Evolutionary conservation across 768 basidiomycete species (phyloP), one percentile per base, ranked within the genome.

Genomic region (Hemileccinum rubropunctum): DNA sequence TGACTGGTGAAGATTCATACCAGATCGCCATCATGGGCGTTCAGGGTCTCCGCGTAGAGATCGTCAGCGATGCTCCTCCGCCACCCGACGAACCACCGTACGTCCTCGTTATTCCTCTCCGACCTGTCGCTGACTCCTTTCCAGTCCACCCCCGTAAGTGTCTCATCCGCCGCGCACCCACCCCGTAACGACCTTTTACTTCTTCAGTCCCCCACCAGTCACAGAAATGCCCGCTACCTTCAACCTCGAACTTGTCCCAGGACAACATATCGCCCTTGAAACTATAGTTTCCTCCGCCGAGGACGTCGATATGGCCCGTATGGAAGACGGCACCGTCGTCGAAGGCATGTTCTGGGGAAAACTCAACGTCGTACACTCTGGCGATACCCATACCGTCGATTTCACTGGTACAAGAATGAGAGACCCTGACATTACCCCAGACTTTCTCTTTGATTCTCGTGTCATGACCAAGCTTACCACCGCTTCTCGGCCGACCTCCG

Each of bases 331-430:
- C 1, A 91, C 88, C 13, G 73, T 82, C 20, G 91, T 93, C 17
- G 91, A 89, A 42, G 91, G 91, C 35, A 72, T 80, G 68, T 93
- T 91, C 70, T 92, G 87, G 88, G 91, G 91, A 4, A 91, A 91
- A 62, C 80, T 93, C 47, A 82, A 82, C 57, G 88, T 93, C 44
- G 79, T 91, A 12, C 91, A 93, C 61, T 73, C 80, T 1, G 87
- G 83, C 28, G 86, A 88, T 58, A 83, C 71, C 15, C 91, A 93
- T 67, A 77, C 76, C 48, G 79, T 93, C 78, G 91, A 91, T 58
- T 93, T 93, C 64, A 83, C 70, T 45, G 91, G 91, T 21, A 90
- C 91, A 21, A 82, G 85, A 27, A 74, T 91, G 53, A 75, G 76
- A 42, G 77, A 79, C 42, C 78, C 83, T 38, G 82, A 85, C 44